Conservation (phyloP, 2,329 filamentous ascomycete species). For the Colletotrichum phormii region DNA sequence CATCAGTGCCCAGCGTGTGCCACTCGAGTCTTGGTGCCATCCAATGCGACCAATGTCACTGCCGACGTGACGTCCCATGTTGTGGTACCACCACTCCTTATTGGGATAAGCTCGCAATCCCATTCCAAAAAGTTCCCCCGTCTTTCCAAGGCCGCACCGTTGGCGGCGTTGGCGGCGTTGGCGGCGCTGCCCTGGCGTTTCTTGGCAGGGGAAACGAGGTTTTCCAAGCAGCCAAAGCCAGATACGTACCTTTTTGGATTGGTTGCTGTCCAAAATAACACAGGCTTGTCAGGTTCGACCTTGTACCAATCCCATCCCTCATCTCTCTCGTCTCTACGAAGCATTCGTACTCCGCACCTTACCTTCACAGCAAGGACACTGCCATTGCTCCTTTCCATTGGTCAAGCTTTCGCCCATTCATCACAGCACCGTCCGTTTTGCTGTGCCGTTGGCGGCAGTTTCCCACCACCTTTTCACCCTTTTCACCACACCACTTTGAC, state of each 20-base stretch:
- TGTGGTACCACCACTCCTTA: conserved; percentile 18
- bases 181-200: neutral
- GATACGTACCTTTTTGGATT: neutral
- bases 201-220: conserved; percentile 28
- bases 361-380: neutral
- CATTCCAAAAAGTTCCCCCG: conserved; percentile 12
- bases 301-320: neutral
- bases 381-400: neutral
- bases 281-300: neutral
- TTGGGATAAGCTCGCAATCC: conserved; percentile 16
- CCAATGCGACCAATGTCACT: conserved; percentile 15
- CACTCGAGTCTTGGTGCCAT: neutral
- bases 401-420: neutral
- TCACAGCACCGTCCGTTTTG: neutral
- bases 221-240: neutral
- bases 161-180: conserved; percentile 23
- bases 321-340: neutral
- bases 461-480: neutral
- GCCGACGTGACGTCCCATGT: conserved; percentile 15
- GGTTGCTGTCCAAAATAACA: neutral
- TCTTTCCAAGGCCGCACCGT: conserved; percentile 27
- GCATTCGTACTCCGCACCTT: neutral
- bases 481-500: neutral
- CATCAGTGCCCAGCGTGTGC: conserved; percentile 8
- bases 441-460: neutral